Evolutionary conservation across 306 rosid species (phyloP), one percentile per base, ranked within the genome.

Genomic region (Rosa chinensis): DNA sequence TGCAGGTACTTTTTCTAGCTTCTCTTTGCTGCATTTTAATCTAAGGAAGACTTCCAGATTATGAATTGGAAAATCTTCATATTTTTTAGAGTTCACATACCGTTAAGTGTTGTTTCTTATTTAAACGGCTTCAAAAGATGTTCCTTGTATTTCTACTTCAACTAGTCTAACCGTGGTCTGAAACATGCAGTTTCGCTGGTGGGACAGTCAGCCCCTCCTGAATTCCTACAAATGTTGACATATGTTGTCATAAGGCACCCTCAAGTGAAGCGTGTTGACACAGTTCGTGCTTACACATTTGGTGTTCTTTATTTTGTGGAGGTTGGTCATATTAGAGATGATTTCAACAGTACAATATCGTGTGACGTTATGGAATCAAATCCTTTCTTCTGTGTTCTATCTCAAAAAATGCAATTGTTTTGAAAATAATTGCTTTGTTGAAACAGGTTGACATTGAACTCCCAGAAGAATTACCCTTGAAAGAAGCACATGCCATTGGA

Each of bases 231-330:
- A 89, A 93, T 87, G 88, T 80, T 96, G 45, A 93, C 99, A 43
- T 96, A 96, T 85, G 92, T 93, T 44, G 92, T 78, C 75, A 59
- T 91, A 73, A 85, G 84, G 86, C 89, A 91, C 83, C 99, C 98
- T 50, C 50, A 69, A 76, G 85, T 96, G 78, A 87, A 91, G 79
- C 97, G 98, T 0, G 67, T 96, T 21, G 99, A 95, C 85, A 95
- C 99, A 8, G 96, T 95, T 77, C 98, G 99, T 0, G 99, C 99
- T 6, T 95, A 95, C 89, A 95, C 98, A 73, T 95, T 95, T 73
- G 99, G 99, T 1, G 99, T 80, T 84, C 92, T 95, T 72, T 95
- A 93, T 86, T 95, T 95, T 82, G 99, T 95, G 10, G 99, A 95
- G 99, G 98, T 95, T 74, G 74, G 87, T 79, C 62, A 6, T 21